These are phyloP conservation scores for Chaetomium strumarium DNA, from an alignment of 2,329 filamentous ascomycete species.

Conservation along the genomic window DNA sequence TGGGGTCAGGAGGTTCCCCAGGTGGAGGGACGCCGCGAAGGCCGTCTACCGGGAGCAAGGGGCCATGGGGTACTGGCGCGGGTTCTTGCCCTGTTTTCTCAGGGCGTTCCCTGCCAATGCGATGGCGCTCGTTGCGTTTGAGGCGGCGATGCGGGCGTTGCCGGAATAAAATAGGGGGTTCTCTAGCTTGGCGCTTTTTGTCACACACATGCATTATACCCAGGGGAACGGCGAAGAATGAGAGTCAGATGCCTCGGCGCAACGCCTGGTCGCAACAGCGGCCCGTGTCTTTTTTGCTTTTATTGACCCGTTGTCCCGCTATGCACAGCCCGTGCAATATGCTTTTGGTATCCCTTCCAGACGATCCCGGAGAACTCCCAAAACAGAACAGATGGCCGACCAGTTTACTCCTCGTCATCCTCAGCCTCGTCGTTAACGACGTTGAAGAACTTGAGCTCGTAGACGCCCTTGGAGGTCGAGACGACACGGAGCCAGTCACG, in stretches of 20 bases:
- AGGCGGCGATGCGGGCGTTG: conserved; percentile 73
- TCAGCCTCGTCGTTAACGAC: conserved; percentile 97
- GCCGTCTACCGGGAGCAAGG: conserved; percentile 74
- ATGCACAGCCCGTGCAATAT: conserved; percentile 21
- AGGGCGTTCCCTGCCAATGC: conserved; percentile 95
- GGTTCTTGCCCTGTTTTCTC: conserved; percentile 89
- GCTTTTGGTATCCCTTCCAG: conserved; percentile 20
- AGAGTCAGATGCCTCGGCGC: conserved; percentile 9
- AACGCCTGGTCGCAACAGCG: conserved; percentile 19
- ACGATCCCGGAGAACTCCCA: conserved; percentile 17
- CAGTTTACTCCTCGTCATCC: conserved; percentile 91
- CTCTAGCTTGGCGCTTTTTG: background rate
- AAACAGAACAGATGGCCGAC: conserved; percentile 5
- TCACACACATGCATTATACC: conserved; percentile 13
- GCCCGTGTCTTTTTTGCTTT: conserved; percentile 16
- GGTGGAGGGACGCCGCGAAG: conserved; percentile 74
- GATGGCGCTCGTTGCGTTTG: conserved; percentile 87
- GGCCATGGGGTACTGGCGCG: conserved; percentile 79
- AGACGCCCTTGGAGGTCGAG: conserved; percentile 94
- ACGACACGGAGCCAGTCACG: conserved; percentile 99
- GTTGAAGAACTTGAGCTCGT: conserved; percentile 99
- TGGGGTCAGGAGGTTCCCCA: conserved; percentile 60
- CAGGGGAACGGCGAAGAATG: background rate
- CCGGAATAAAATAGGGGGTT: conserved; percentile 31
- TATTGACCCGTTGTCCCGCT: conserved; percentile 22